Conservation (phyloP, 306 rosid species). For the Pterocarpus santalinus region DNA sequence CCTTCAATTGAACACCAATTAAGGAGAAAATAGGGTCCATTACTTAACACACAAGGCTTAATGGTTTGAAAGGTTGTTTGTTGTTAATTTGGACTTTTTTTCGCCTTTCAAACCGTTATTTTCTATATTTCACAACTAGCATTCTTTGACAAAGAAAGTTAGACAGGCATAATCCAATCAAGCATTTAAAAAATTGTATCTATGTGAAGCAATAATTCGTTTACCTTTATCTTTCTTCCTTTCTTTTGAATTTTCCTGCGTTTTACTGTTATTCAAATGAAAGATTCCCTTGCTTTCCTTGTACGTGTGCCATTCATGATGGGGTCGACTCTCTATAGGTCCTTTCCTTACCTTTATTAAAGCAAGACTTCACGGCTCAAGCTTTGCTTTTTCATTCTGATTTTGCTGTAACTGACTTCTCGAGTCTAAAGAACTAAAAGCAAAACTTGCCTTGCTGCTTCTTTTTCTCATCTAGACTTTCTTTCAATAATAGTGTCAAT, state of each 20-base stretch:
- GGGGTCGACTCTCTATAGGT: constrained; percentile 47
- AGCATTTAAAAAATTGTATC: constrained; percentile 27
- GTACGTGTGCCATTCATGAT: constrained; percentile 47
- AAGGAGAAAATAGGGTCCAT: constrained; percentile 11
- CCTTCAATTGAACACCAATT: constrained; percentile 11
- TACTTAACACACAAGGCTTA: neutral
- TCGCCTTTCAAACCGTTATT: constrained; percentile 43
- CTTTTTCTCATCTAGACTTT: constrained; percentile 32
- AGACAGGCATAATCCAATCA: constrained; percentile 25
- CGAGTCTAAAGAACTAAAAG: constrained; percentile 20
- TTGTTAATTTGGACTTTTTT: constrained; percentile 18
- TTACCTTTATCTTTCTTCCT: constrained; percentile 28
- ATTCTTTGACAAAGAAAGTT: constrained; percentile 45
- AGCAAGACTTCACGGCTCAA: constrained; percentile 45
- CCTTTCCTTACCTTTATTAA: constrained; percentile 49
- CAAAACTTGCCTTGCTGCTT: constrained; percentile 9
- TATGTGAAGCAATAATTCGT: constrained; percentile 48
- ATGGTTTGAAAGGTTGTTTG: constrained; percentile 10
- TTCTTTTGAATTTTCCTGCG: constrained; percentile 46
- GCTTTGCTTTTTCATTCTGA: constrained; percentile 32
- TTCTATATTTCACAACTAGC: constrained; percentile 19
- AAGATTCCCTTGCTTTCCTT: constrained; percentile 61
- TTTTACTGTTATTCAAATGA: constrained; percentile 49
- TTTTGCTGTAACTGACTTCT: constrained; percentile 47
- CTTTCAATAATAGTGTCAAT: neutral